Conservation (phyloP, 176 grass and related monocot species). For the maize (Zea mays) region DNA sequence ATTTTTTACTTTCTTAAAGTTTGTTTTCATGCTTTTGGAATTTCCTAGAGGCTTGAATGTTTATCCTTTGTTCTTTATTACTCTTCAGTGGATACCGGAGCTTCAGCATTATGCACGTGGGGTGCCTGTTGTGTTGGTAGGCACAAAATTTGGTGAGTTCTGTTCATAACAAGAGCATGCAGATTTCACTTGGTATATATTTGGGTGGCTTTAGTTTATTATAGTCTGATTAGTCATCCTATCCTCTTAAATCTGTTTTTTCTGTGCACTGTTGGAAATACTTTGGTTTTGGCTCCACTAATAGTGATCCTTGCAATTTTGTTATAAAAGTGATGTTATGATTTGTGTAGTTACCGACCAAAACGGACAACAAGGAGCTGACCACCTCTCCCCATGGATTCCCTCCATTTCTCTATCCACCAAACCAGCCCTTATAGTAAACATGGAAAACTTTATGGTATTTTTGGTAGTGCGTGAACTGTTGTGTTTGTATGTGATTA, state of each 20-base stretch:
- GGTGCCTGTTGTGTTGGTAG: slow-evolving; percentile 86
- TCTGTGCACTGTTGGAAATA: slow-evolving; percentile 34
- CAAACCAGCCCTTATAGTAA: too few species aligned
- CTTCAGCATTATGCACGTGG: slow-evolving; percentile 97
- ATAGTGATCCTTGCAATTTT: slow-evolving; percentile 6
- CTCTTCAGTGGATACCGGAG: slow-evolving; percentile 48
- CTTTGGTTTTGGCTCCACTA: slow-evolving; percentile 16
- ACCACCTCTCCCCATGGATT: too few species aligned
- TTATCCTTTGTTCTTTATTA: slow-evolving; percentile 29
- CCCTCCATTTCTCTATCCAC: too few species aligned
- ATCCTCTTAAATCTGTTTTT: slow-evolving; percentile 35
- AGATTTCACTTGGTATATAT: slow-evolving; percentile 25
- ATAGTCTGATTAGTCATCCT: neutral
- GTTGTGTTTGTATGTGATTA: slow-evolving; percentile 14
- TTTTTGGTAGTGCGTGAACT: slow-evolving; percentile 3
- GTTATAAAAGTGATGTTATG: neutral
- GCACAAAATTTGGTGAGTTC: slow-evolving; percentile 93
- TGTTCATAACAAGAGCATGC: slow-evolving; percentile 28
- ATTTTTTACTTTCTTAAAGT: neutral
- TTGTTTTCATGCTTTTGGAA: slow-evolving; percentile 9
- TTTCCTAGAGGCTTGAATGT: slow-evolving; percentile 7
- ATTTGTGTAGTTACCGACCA: slow-evolving; percentile 9
- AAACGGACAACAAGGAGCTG: neutral
- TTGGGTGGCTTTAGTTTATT: slow-evolving; percentile 28
- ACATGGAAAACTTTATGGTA: slow-evolving; percentile 15